Conservation (phyloP, 441 rosid genomes). For the Gossypium schwendimanii region DNA sequence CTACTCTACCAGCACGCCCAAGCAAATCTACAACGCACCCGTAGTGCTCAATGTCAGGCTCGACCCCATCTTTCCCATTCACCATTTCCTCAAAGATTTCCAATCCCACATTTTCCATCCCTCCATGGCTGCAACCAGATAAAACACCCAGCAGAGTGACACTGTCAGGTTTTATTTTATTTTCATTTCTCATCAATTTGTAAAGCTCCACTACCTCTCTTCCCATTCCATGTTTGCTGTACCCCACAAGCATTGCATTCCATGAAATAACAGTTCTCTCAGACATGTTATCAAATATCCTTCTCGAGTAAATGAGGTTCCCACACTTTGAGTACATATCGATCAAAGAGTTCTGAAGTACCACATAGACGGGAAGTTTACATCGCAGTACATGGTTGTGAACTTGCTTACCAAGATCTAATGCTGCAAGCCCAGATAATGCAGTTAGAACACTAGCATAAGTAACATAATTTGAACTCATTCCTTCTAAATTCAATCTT, state of each 20-base stretch:
- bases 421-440: constrained; percentile 62
- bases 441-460: constrained; percentile 57
- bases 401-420: constrained; percentile 59
- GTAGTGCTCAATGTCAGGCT: constrained; percentile 51
- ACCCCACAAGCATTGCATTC: constrained; percentile 66
- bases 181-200: constrained; percentile 41
- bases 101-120: constrained; percentile 52
- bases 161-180: constrained; percentile 42
- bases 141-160: constrained; percentile 58
- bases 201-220: constrained; percentile 48
- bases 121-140: constrained; percentile 72
- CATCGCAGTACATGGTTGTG: constrained; percentile 50
- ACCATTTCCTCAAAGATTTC: constrained; percentile 37
- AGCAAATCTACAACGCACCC: constrained; percentile 63
- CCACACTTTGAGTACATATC: constrained; percentile 78
- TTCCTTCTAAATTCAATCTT: constrained; percentile 44
- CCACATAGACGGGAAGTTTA: constrained; percentile 40
- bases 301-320: constrained; percentile 38
- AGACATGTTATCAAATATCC: constrained; percentile 47
- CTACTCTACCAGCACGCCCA: constrained; percentile 59
- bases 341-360: constrained; percentile 64
- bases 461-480: constrained; percentile 59
- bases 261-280: constrained; percentile 53
- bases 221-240: constrained; percentile 60
- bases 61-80: constrained; percentile 30